Base-by-base conservation (phyloP, 208 protist species). In the Trypanosoma vivax region DNA sequence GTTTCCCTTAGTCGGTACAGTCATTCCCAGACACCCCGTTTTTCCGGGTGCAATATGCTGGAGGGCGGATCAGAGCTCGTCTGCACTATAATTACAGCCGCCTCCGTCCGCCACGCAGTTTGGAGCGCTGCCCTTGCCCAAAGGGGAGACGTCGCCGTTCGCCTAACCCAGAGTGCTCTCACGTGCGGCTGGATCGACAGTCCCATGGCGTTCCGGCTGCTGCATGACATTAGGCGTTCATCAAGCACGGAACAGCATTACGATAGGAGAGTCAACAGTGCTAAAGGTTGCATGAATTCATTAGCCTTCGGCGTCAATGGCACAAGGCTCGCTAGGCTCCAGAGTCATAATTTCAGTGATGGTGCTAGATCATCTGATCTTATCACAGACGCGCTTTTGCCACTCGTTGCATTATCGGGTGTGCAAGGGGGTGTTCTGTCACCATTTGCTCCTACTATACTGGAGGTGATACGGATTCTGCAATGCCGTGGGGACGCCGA, bases 151-250 rank as follows among this genome's bases (percentile, higher is more conserved):
- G 61, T 47, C 0, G 52, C 61, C 2, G 1, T 60, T 27, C 46
- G 50, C 14, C 46, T 68, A 14, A 52, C 31, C 5, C 52, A 60
- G 23, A 11, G 33, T 7, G 61, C 52, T n/a, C 43, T 61, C 24
- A 30, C 46, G 5, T 19, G 23, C 3, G 48, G 54, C 27, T 68
- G 61, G 61, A 60, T 68, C 46, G 47, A 60, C 28, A 37, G 43
- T 28, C 27, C 3, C 21, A 61, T 57, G 53, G 51, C 47, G 7
- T 1, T 54, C 14, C 45, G 55, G 35, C 46, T 68, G 11, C 54
- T 68, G 25, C 2, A 31, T 11, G 33, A 16, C 25, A 33, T 57
- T 11, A 10, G 46, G 21, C 19, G 37, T n/a, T 25, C 5, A 25
- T 23, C 28, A 7, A 38, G 18, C 4, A 21, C 6, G 6, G 10